phyloP scores from a whole-genome alignment of 2,329 filamentous ascomycete species.

The Ophiocordyceps unilateralis region DNA sequence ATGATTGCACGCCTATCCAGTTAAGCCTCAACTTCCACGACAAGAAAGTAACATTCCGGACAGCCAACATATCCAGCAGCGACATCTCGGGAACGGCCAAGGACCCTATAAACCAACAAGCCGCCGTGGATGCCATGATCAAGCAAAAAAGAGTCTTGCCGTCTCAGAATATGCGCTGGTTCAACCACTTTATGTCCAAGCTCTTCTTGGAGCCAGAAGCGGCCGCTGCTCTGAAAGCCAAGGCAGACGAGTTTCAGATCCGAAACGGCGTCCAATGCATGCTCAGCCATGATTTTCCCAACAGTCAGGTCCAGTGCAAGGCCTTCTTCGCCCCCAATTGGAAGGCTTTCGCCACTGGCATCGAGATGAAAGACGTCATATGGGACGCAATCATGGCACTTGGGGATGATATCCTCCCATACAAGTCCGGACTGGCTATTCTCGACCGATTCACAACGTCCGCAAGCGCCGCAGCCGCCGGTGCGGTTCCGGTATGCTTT shows the following conservation, averaged over 20 bases:
- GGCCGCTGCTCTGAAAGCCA: not conserved
- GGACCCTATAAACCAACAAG: not conserved
- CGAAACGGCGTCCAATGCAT: not conserved
- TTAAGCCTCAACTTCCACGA: not conserved
- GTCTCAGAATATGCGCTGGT: not conserved
- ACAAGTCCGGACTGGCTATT: not conserved
- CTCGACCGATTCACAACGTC: not conserved
- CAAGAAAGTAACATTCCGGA: not conserved
- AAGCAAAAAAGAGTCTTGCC: not conserved
- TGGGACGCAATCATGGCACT: not conserved
- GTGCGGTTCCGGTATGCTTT: not conserved
- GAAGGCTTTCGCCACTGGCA: not conserved
- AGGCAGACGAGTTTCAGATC: not conserved
- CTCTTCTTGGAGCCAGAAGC: not conserved
- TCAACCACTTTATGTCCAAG: not conserved
- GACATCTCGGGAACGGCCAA: not conserved
- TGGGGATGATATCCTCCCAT: not conserved
- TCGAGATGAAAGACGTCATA: not conserved
- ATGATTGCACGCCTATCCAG: not conserved
- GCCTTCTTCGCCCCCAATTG: not conserved
- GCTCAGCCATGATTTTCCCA: not conserved
- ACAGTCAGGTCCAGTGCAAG: not conserved
- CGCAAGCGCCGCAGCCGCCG: not conserved
- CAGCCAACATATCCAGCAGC: not conserved
- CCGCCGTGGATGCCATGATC: not conserved